Conservation (phyloP, 2,329 filamentous ascomycete genomes). For the Fusarium ambrosium region DNA sequence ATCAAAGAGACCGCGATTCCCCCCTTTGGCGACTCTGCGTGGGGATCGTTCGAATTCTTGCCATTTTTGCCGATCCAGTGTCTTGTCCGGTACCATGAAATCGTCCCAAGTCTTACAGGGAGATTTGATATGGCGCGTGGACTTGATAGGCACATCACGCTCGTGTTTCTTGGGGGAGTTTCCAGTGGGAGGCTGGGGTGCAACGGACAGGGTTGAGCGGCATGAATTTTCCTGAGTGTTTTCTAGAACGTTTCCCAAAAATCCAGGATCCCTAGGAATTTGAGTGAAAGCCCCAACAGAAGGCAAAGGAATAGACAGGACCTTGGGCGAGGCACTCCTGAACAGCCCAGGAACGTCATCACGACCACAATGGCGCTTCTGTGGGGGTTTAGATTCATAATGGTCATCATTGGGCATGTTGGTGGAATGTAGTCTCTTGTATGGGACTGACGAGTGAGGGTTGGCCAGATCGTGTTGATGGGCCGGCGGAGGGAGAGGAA, state of each 20-base stretch:
- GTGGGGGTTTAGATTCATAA: neutral
- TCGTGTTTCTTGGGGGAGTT: neutral
- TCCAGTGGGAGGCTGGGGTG: neutral
- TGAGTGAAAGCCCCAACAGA: neutral
- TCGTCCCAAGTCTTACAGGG: neutral
- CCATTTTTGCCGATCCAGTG: neutral
- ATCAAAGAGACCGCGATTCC: neutral
- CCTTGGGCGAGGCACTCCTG: neutral
- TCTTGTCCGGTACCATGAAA: neutral
- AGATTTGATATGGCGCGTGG: neutral
- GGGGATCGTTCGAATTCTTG: neutral
- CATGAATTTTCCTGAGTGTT: neutral
- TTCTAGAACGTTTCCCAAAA: neutral
- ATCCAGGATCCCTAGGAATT: neutral
- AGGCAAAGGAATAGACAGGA: neutral
- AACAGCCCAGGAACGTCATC: neutral
- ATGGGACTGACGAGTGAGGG: neutral
- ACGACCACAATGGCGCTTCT: neutral
- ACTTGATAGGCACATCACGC: neutral
- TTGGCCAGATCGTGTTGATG: neutral
- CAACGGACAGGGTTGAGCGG: neutral
- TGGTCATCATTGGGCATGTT: no score
- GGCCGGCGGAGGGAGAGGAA: neutral
- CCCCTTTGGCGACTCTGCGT: neutral
- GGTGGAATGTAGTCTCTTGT: neutral